Conservation (phyloP, 345 rosid species). For the Iberis pinnata region DNA sequence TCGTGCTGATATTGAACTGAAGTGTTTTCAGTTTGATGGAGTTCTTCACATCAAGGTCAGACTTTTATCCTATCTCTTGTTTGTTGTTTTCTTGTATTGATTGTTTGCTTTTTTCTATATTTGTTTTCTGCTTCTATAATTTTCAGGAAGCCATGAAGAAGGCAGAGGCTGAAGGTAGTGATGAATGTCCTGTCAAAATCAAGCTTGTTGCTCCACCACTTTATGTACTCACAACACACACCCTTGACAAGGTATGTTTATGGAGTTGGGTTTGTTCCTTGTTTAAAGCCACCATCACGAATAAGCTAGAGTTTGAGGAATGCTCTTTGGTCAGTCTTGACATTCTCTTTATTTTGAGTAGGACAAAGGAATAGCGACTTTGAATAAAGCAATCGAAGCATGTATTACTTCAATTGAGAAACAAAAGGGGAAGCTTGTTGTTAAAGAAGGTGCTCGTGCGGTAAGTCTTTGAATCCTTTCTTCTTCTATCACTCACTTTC, state of each 20-base stretch:
- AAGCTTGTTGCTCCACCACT: slow-evolving; percentile 89
- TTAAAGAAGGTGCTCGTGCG: slow-evolving; percentile 86
- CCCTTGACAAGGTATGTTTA: slow-evolving; percentile 69
- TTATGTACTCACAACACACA: slow-evolving; percentile 84
- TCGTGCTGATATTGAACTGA: slow-evolving; percentile 86
- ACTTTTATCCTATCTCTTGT: background rate
- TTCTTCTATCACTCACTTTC: background rate
- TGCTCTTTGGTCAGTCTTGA: background rate
- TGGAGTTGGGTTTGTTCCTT: background rate
- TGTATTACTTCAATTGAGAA: slow-evolving; percentile 64
- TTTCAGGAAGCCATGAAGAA: slow-evolving; percentile 83
- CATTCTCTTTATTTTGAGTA: slow-evolving; percentile 17
- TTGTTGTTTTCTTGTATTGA: too few species aligned
- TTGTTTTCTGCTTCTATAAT: too few species aligned
- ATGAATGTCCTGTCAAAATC: slow-evolving; percentile 87
- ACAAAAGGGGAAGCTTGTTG: slow-evolving; percentile 76
- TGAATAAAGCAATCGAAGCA: slow-evolving; percentile 61
- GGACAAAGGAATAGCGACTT: slow-evolving; percentile 82
- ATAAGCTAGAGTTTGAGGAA: too few species aligned
- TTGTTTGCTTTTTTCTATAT: too few species aligned
- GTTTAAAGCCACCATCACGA: too few species aligned
- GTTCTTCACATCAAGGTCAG: slow-evolving; percentile 81
- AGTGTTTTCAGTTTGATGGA: slow-evolving; percentile 91
- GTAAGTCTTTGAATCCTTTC: slow-evolving; percentile 40
- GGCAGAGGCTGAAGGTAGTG: slow-evolving; percentile 83